Percentiles rank a stretch among this genome's conserved stretches.
phyloP scores from a whole-genome alignment of 2,329 filamentous ascomycete species.

The Catunica adiposa region DNA sequence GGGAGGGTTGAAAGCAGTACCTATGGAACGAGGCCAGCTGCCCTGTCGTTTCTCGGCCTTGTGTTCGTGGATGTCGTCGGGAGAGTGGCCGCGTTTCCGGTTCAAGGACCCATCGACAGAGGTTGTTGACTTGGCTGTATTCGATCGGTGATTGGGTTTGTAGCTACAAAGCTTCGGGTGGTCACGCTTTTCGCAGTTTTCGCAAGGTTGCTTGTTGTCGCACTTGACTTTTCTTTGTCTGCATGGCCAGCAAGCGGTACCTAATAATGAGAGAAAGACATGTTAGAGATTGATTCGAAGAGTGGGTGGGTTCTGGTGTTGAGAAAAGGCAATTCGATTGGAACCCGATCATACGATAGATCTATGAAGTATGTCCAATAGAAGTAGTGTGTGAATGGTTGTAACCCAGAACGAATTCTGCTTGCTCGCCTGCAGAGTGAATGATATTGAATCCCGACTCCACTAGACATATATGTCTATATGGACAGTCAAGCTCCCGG shows the following conservation, averaged over 20 bases:
- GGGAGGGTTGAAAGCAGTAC: slow-evolving; percentile 17
- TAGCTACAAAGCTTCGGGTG: slow-evolving; percentile 49
- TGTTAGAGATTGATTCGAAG: neutral
- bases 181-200: slow-evolving; percentile 51
- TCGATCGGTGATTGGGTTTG: slow-evolving; percentile 37
- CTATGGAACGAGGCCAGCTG: slow-evolving; percentile 28
- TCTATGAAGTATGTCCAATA: no score
- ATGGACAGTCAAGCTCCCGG: neutral
- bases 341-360: no score
- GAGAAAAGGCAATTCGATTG: no score
- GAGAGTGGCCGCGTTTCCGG: slow-evolving; percentile 28
- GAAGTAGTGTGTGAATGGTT: no score
- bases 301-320: no score
- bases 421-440: no score
- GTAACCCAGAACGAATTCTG: no score
- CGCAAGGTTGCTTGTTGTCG: slow-evolving; percentile 51
- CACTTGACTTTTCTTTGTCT: slow-evolving; percentile 53
- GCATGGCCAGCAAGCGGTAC: slow-evolving; percentile 50
- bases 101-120: slow-evolving; percentile 13
- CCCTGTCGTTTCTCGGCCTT: slow-evolving; percentile 24
- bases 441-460: neutral
- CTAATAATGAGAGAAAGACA: slow-evolving; percentile 21
- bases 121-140: slow-evolving; percentile 15
- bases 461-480: neutral
- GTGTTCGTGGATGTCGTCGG: slow-evolving; percentile 21